These are phyloP conservation scores for Multifurca ochricompacta DNA, from an alignment of 768 basidiomycete genomes.

Conservation along the genomic window DNA sequence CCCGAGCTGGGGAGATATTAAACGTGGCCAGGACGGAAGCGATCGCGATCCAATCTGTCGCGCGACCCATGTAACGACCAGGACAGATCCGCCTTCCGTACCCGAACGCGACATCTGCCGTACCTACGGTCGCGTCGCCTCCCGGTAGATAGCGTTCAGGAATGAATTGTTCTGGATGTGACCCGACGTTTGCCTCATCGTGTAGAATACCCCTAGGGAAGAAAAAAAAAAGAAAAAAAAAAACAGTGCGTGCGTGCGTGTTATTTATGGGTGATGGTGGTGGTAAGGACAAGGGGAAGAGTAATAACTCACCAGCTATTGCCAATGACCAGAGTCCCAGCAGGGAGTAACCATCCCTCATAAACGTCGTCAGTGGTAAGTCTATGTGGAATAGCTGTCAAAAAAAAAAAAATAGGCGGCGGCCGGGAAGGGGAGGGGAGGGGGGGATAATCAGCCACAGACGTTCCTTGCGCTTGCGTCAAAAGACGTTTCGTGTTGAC, in stretches of 20 bases:
- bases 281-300: not conserved
- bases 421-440: no score
- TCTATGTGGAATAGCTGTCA: not conserved
- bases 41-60: slow-evolving; percentile 32
- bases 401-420: not conserved
- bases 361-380: slow-evolving; percentile 21
- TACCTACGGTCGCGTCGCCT: not conserved
- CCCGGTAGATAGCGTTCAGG: slow-evolving; percentile 1
- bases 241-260: not conserved
- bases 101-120: slow-evolving; percentile 1
- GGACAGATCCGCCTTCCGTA: slow-evolving; percentile 22
- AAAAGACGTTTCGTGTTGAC: no score
- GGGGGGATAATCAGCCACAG: no score
- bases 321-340: slow-evolving; percentile 19
- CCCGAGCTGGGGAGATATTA: slow-evolving; percentile 23
- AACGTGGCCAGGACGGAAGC: slow-evolving; percentile 33
- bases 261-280: not conserved
- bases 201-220: slow-evolving; percentile 16
- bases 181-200: slow-evolving; percentile 3
- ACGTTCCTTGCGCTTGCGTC: no score
- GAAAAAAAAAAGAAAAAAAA: not conserved
- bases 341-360: slow-evolving; percentile 20
- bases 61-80: slow-evolving; percentile 28
- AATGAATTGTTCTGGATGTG: not conserved
- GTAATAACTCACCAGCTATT: slow-evolving; percentile 16